phyloP scores from a whole-genome alignment of 1,284 basidiomycete genomes.

The Golubevia pallescens region DNA sequence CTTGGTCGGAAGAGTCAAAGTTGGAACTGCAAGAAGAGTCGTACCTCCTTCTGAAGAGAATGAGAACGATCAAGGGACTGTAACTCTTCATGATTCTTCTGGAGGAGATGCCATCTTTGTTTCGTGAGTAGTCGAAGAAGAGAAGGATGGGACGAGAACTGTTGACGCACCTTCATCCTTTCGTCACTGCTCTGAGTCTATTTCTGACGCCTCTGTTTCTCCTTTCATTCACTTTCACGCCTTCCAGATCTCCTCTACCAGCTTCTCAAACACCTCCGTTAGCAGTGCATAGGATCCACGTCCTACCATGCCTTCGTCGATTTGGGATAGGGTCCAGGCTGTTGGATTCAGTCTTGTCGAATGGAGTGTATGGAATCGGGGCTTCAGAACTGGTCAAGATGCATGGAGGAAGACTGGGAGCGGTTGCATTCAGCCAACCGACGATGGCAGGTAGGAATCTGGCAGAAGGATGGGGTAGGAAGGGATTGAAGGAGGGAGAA shows the following conservation, averaged over 20 bases:
- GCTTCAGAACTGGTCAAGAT: constrained; percentile 9
- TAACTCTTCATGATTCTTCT: constrained; percentile 10
- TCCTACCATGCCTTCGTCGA: constrained; percentile 31
- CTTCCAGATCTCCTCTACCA: constrained; percentile 11
- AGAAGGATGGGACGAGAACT: background rate
- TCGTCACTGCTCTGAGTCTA: no score
- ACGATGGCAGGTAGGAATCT: constrained; percentile 41
- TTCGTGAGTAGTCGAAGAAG: constrained; percentile 7
- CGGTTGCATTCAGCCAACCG: constrained; percentile 49
- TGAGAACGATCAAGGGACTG: constrained; percentile 7
- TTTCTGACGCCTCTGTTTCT: background rate
- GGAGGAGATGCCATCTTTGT: constrained; percentile 35
- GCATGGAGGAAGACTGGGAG: constrained; percentile 29
- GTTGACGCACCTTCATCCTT: no score
- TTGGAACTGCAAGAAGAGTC: constrained; percentile 30
- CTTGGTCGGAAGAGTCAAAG: constrained; percentile 22
- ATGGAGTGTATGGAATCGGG: constrained; percentile 40
- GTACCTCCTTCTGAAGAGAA: constrained; percentile 7
- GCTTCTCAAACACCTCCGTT: constrained; percentile 30
- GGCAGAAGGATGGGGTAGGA: constrained; percentile 22
- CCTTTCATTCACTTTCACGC: constrained; percentile 5
- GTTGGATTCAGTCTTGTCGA: constrained; percentile 36
- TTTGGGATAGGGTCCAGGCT: constrained; percentile 31
- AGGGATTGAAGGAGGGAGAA: constrained; percentile 20
- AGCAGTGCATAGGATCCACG: constrained; percentile 44